phyloP scores from a whole-genome alignment of 345 rosid genomes.

The Hibiscus trionum region DNA sequence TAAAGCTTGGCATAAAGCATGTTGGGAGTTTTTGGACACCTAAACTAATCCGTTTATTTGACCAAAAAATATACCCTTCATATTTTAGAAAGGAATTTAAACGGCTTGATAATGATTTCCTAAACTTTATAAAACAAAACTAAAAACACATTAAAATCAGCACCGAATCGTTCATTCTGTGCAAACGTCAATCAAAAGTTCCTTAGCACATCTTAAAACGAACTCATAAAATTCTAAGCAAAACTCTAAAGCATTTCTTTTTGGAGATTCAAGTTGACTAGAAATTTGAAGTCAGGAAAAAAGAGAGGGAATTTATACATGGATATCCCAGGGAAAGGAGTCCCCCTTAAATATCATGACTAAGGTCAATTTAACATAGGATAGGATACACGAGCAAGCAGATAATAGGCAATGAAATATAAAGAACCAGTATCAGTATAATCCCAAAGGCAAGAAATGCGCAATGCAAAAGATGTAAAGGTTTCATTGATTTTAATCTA shows the following conservation, averaged over 20 bases:
- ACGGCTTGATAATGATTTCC: neutral
- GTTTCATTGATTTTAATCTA: neutral
- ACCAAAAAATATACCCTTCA: neutral
- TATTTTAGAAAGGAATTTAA: neutral
- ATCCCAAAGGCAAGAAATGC: too few species aligned
- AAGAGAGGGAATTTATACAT: neutral
- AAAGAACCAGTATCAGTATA: too few species aligned
- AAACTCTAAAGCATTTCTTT: neutral
- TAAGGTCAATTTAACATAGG: neutral
- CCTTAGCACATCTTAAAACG: neutral
- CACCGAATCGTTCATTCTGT: too few species aligned
- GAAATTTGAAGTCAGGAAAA: neutral
- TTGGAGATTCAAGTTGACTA: neutral
- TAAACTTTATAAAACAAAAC: neutral
- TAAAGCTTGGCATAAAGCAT: neutral
- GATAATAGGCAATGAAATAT: too few species aligned
- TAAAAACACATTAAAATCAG: neutral
- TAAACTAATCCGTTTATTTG: neutral
- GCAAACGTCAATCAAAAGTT: too few species aligned
- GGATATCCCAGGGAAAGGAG: neutral
- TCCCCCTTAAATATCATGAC: neutral
- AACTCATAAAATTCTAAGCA: neutral
- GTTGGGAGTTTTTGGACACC: neutral
- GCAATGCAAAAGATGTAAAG: neutral
- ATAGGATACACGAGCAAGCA: neutral